Percentiles rank a stretch among this genome's conserved stretches.
These are phyloP conservation scores for Termitomyces sp. DNA, from an alignment of 1,284 basidiomycete genomes.

Conservation along the genomic window DNA sequence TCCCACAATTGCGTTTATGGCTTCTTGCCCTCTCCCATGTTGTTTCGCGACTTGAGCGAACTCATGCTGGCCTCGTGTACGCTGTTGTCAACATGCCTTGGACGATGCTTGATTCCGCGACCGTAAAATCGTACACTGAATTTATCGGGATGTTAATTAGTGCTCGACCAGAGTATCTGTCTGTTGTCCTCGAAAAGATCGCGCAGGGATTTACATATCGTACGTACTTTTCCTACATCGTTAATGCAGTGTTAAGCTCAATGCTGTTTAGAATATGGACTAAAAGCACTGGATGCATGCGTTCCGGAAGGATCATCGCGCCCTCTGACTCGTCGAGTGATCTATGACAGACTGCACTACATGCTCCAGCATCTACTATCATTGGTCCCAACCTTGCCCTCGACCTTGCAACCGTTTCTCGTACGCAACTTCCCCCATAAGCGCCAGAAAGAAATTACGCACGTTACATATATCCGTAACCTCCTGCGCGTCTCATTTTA, in stretches of 20 bases:
- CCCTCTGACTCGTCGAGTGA: slow-evolving; percentile 73
- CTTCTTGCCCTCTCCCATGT: slow-evolving; percentile 73
- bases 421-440: slow-evolving; percentile 90
- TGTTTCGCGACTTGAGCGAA: slow-evolving; percentile 74
- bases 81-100: slow-evolving; percentile 88
- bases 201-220: slow-evolving; percentile 86
- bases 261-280: slow-evolving; percentile 54
- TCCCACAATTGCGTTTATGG: slow-evolving; percentile 66
- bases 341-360: slow-evolving; percentile 86
- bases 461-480: slow-evolving; percentile 92
- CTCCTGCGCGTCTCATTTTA: slow-evolving; percentile 82
- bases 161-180: slow-evolving; percentile 91
- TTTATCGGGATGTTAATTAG: slow-evolving; percentile 92
- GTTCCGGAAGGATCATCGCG: slow-evolving; percentile 58
- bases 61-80: slow-evolving; percentile 81
- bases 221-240: slow-evolving; percentile 38
- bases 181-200: slow-evolving; percentile 75
- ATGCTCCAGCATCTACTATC: slow-evolving; percentile 82
- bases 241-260: not conserved
- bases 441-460: slow-evolving; percentile 75
- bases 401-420: slow-evolving; percentile 82
- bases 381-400: slow-evolving; percentile 86
- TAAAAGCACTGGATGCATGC: slow-evolving; percentile 53
- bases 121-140: slow-evolving; percentile 81
- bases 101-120: slow-evolving; percentile 80